Evolutionary conservation across 768 basidiomycete species (phyloP).

Genomic region (Mycena rebaudengoi): DNA sequence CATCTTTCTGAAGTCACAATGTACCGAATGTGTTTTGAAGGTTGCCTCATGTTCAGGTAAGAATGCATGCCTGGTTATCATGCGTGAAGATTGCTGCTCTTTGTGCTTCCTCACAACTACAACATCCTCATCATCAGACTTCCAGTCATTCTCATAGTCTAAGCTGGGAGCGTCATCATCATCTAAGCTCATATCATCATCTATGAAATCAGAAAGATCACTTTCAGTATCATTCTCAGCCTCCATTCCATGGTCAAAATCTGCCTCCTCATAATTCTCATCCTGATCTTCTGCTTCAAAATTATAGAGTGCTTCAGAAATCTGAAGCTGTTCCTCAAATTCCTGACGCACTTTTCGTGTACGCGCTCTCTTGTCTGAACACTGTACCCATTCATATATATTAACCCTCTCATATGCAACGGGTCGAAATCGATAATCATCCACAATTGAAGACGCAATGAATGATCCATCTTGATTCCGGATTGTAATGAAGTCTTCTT

Average conservation of each 20-base stretch:
- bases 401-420: slow-evolving; percentile 10
- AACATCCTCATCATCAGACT: background rate
- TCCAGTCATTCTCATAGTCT: background rate
- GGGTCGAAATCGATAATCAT: slow-evolving; percentile 32
- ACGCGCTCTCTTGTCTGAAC: background rate
- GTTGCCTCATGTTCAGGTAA: background rate
- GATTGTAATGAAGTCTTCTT: background rate
- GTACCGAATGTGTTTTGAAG: background rate
- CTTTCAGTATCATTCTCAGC: background rate
- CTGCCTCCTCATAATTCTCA: background rate
- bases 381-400: slow-evolving; percentile 32
- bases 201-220: background rate
- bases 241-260: background rate
- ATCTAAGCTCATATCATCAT: background rate
- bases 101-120: background rate
- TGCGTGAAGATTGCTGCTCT: background rate
- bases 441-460: slow-evolving; percentile 31
- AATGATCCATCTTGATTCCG: background rate
- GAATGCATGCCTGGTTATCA: background rate
- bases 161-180: background rate
- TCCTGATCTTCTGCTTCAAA: too few relatives aligned
- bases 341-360: background rate
- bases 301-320: background rate
- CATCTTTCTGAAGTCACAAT: background rate
- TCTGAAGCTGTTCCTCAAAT: background rate